Evolutionary conservation across 2,329 filamentous ascomycete genomes (phyloP).

Genomic region (Cladosporium sp.): DNA sequence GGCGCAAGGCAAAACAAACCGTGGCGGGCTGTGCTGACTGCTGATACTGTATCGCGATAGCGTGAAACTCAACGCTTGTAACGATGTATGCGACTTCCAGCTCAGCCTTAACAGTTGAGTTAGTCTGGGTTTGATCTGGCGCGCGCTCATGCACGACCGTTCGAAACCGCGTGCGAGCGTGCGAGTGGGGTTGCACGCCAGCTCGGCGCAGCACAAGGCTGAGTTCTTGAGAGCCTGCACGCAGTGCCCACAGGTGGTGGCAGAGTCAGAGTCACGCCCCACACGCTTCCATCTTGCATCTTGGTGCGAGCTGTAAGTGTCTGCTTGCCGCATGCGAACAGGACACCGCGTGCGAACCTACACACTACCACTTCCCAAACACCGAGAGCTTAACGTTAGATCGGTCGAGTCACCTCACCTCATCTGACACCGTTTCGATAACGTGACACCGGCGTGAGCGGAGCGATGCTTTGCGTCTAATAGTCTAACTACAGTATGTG

Average conservation of each 20-base stretch:
- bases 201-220: background rate
- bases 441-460: slow-evolving; percentile 1
- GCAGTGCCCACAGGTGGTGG: background rate
- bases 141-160: slow-evolving; percentile 8
- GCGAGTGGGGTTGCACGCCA: background rate
- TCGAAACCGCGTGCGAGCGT: background rate
- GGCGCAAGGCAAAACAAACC: background rate
- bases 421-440: slow-evolving; percentile 4
- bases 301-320: background rate
- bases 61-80: slow-evolving; percentile 3
- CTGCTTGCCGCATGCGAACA: background rate
- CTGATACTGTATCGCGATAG: background rate
- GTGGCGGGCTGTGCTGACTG: background rate
- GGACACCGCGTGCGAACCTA: slow-evolving; percentile 9
- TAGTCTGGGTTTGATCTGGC: background rate
- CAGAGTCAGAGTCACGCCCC: background rate
- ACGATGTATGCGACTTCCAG: background rate
- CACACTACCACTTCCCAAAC: background rate
- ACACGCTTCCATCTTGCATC: slow-evolving; percentile 1
- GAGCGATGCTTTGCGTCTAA: slow-evolving; percentile 1
- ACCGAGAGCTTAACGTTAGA: background rate
- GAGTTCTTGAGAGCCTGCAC: background rate
- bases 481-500: background rate
- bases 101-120: background rate
- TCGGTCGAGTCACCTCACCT: slow-evolving; percentile 5